Evolutionary conservation across 106 monocot genomes (phyloP), one percentile per base, ranked within the genome.

Genomic region (Dactylorhiza incarnata): DNA sequence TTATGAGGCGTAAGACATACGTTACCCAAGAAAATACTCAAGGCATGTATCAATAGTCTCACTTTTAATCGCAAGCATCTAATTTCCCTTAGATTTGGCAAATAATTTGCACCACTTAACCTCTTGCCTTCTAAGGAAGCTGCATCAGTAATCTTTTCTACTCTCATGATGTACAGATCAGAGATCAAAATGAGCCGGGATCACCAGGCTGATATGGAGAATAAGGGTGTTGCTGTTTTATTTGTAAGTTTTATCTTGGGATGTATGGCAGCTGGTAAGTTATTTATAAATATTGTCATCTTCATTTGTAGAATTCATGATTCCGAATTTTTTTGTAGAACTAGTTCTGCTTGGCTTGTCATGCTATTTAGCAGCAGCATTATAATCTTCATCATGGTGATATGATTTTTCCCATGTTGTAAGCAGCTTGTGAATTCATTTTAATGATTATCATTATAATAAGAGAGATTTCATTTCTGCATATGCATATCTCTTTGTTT

Each of bases 321-420:
- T 71, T 77, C 82, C 49, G 79, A 76, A 74, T 80, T 77, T 9
- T 89, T 91, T 84, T 84, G 84, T 81, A 71, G 67, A 58, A 74
- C 56, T 5, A 87, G 51, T 77, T 88, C 81, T 74, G 82, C 83
- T 84, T 99, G 99, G 94, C 29, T 86, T 73, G 13, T 90, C 70
- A 62, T 99, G 87, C 79, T 99, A 73, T 80, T 99, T 43, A 84
- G 93, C 83, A 87, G 91, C 75, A 77, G 78, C 81, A 72, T 92
- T 84, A 83, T 92, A 77, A 72, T 89, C 54, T 82, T 85, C 50
- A 86, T 92, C 73, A 80, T 89, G 80, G 68, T 86, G 19, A 49
- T 90, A 81, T 94, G 81, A 84, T 16, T 46, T 37, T 69, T n/a
- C 66, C 44, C 19, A 68, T 68, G 44, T 68, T 37, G n/a, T 58